Evolutionary conservation across 257 asterid species (phyloP), one percentile per base, ranked within the genome.

Genomic region (Solanum acaule): DNA sequence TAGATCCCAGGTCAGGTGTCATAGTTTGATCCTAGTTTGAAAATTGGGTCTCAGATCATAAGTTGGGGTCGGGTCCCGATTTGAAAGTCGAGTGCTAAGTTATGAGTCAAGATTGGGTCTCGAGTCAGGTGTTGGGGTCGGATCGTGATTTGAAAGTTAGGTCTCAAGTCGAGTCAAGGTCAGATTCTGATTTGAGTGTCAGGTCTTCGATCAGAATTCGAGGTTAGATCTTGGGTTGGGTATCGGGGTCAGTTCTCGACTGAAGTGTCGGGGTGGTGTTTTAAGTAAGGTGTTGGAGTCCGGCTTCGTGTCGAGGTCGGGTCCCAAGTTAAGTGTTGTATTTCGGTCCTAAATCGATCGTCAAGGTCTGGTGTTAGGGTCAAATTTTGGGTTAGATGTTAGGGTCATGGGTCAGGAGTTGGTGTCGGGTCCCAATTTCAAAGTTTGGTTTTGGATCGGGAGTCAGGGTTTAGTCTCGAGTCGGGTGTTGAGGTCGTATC

Each of bases 341-440:
- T 56, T 56, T 56, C 2, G 4, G 10, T 56, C n/a, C n/a, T 16
- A 56, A 18, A 56, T 18, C 10, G 0, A 18, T 0, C 25, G 2
- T 56, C n/a, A 7, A 56, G 10, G 4, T 18, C 1, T 56, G 0
- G 5, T 56, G 65, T 18, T n/a, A 56, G 0, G 10, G n/a, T 18
- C 10, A 56, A 18, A 56, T 56, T 18, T 18, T 0, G 0, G 65
- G 65, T 56, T 1, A 0, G n/a, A 56, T 56, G 2, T 52, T 52
- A 52, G 11, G 65, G 65, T 56, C 65, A 6, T 56, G 65, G 65
- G 65, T 56, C 5, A 56, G 2, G 65, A 56, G 4, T 56, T 56
- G 0, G 65, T 56, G n/a, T 56, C 0, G 5, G 65, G 4, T 56
- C 65, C 65, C 1, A 56, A 56, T 56, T 56, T 56, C 4, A 56